Conservation (phyloP, 176 grass and related monocot species). For the Lolium multiflorum region DNA sequence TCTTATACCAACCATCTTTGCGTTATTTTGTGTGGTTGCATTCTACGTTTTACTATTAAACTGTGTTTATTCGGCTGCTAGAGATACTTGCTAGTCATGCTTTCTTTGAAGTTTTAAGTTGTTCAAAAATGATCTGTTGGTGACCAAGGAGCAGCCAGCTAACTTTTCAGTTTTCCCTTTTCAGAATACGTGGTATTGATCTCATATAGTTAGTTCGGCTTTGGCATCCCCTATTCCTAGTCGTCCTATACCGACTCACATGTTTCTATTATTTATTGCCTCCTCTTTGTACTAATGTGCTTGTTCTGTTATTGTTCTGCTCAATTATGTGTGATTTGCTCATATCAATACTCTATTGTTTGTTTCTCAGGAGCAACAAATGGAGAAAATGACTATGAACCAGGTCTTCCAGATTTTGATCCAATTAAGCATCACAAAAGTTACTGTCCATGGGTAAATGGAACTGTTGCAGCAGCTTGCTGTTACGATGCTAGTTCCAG, state of each 20-base stretch:
- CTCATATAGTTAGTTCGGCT: slow-evolving; percentile 1
- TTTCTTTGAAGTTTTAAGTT: slow-evolving; percentile 31
- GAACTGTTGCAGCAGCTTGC: slow-evolving; percentile 80
- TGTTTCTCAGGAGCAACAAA: slow-evolving; percentile 69
- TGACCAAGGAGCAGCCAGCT: slow-evolving; percentile 13
- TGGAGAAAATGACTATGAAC: slow-evolving; percentile 88
- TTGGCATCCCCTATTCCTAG: slow-evolving; percentile 5
- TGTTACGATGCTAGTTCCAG: slow-evolving; percentile 60
- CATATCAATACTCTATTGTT: slow-evolving; percentile 30
- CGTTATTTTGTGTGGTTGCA: slow-evolving; percentile 24
- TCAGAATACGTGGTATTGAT: slow-evolving; percentile 3
- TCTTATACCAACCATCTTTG: slow-evolving; percentile 22
- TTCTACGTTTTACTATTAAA: slow-evolving; percentile 8
- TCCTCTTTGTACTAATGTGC: not conserved
- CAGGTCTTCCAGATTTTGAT: slow-evolving; percentile 77
- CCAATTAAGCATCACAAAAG: slow-evolving; percentile 93
- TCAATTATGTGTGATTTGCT: not conserved
- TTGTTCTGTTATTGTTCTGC: slow-evolving; percentile 4
- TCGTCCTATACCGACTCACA: not conserved
- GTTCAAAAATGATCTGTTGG: slow-evolving; percentile 3
- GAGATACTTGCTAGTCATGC: slow-evolving; percentile 16
- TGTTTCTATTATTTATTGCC: not conserved
- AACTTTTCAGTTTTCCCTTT: slow-evolving; percentile 2
- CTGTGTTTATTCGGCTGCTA: not conserved
- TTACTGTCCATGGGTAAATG: slow-evolving; percentile 96